Conservation (phyloP, 345 rosid species). For the Conringia planisiliqua region DNA sequence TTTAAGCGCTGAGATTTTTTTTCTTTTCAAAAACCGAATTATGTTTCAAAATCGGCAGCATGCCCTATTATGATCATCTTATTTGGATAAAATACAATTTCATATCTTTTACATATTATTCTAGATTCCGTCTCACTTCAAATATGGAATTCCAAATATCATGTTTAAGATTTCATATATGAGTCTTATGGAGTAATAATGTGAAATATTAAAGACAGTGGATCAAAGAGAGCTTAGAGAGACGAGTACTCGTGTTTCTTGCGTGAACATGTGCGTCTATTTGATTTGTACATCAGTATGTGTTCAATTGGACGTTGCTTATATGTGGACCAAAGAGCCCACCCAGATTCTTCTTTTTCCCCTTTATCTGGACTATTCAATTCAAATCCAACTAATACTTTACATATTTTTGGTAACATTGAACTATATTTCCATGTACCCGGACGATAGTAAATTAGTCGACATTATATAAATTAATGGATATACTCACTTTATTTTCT, state of each 20-base stretch:
- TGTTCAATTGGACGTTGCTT: slow-evolving; percentile 16
- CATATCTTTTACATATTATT: background rate
- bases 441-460: background rate
- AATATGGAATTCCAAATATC: background rate
- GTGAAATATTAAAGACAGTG: background rate
- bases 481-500: background rate
- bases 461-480: too few relatives aligned
- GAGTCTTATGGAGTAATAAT: background rate
- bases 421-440: background rate
- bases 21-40: too few relatives aligned
- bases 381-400: slow-evolving; percentile 13
- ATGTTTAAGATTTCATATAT: background rate
- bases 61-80: too few relatives aligned
- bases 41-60: too few relatives aligned
- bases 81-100: background rate
- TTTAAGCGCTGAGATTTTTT: too few relatives aligned
- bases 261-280: slow-evolving; percentile 3
- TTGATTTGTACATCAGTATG: slow-evolving; percentile 4
- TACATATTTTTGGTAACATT: background rate
- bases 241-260: slow-evolving; percentile 13
- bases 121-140: background rate
- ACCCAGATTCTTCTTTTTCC: background rate
- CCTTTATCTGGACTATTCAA: slow-evolving; percentile 9
- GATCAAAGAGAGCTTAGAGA: too few relatives aligned
- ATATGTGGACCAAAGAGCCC: slow-evolving; percentile 22